These are phyloP conservation scores for Plasmodium coatneyi DNA, from an alignment of 169 alveolate genomes.

Conservation along the genomic window DNA sequence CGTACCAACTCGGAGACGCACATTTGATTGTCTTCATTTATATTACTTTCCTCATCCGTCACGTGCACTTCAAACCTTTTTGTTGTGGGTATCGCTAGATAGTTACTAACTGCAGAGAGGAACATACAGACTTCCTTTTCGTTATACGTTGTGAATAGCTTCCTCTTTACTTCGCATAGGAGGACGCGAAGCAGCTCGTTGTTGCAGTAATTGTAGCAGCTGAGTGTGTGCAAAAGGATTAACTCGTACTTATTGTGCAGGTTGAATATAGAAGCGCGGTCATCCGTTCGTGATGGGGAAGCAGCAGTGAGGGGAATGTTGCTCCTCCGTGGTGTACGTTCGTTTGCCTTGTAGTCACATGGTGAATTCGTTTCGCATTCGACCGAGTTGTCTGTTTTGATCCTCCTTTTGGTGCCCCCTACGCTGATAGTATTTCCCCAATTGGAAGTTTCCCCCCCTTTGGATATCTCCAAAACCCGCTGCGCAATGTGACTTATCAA, in stretches of 20 bases:
- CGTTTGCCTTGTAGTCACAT: background rate
- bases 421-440: background rate
- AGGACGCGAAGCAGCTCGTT: background rate
- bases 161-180: background rate
- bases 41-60: slow-evolving; percentile 5
- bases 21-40: slow-evolving; percentile 20
- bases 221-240: slow-evolving; percentile 11
- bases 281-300: background rate
- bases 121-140: slow-evolving; percentile 65
- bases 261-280: background rate
- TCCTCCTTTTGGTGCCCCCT: background rate
- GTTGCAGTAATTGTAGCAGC: slow-evolving; percentile 50
- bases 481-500: slow-evolving; percentile 5
- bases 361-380: background rate
- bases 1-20: background rate
- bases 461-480: background rate
- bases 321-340: background rate
- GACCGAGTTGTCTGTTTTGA: background rate
- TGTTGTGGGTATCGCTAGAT: slow-evolving; percentile 3
- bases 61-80: slow-evolving; percentile 18
- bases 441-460: background rate
- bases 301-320: background rate
- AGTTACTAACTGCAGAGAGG: background rate
- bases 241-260: slow-evolving; percentile 12
- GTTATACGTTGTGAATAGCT: background rate